Conservation (phyloP, 1,139 yeast species). For the Scheffersomyces quercinus region DNA sequence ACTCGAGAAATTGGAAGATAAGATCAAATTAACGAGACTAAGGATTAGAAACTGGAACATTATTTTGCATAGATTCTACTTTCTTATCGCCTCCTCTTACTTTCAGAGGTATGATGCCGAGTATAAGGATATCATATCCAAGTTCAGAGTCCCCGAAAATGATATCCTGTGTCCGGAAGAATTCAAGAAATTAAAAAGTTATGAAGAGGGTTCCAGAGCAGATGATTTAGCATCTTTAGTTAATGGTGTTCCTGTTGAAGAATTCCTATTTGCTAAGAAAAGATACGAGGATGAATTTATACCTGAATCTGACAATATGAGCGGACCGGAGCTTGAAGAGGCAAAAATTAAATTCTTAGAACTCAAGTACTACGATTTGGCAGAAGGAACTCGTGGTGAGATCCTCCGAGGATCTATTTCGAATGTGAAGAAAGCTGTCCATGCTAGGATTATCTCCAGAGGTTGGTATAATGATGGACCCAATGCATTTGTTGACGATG, state of each 20-base stretch:
- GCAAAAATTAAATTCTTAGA: conserved; percentile 23
- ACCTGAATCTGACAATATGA: conserved; percentile 4
- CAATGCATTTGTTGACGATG: conserved; percentile 28
- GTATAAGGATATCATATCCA: conserved; percentile 26
- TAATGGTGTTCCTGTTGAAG: conserved; percentile 16
- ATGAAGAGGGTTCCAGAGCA: conserved; percentile 13
- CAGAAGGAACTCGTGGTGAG: conserved; percentile 60
- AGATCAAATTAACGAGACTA: conserved; percentile 21
- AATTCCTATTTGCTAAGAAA: conserved; percentile 8
- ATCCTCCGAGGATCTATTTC: conserved; percentile 49
- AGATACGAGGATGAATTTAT: conserved; percentile 10
- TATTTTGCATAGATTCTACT: conserved; percentile 70
- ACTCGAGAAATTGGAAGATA: conserved; percentile 24
- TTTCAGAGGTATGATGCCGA: conserved; percentile 60
- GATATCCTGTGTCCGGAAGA: conserved; percentile 5
- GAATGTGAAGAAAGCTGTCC: conserved; percentile 29
- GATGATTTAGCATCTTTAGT: conserved; percentile 28
- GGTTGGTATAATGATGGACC: conserved; percentile 16
- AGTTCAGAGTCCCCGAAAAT: conserved; percentile 6
- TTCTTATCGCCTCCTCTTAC: conserved; percentile 78
- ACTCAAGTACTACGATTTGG: conserved; percentile 53
- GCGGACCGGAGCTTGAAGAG: conserved; percentile 10
- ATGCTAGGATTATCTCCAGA: conserved; percentile 26
- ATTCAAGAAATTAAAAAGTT: conserved; percentile 3
- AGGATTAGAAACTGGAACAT: conserved; percentile 56